Evolutionary conservation across 202 grass and related monocot genomes (phyloP).

Genomic region (Panicum virgatum): DNA sequence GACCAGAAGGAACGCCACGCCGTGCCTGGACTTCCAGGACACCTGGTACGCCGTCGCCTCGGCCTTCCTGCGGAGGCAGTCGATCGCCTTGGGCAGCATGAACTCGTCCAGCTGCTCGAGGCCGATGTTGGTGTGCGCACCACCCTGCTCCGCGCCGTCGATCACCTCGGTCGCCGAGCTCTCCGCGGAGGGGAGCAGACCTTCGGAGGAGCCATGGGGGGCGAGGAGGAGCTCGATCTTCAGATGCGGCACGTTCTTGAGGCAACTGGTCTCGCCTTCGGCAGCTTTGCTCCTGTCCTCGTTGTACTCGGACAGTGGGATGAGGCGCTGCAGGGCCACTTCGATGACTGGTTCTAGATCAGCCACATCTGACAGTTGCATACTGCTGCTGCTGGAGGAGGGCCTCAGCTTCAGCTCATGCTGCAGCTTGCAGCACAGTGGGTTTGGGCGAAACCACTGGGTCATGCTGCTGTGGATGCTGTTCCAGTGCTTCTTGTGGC

Average conservation of each 20-base stretch:
- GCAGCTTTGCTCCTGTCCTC: too few species aligned
- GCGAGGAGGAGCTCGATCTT: background rate
- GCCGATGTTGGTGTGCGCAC: background rate
- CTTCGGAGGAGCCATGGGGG: background rate
- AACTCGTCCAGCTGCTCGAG: conserved; percentile 14
- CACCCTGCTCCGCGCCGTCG: background rate
- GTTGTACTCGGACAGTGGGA: background rate
- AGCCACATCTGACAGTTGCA: background rate
- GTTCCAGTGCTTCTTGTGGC: conserved; percentile 2
- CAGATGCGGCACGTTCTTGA: background rate
- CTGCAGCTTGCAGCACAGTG: background rate
- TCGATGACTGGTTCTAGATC: background rate
- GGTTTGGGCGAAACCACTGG: conserved; percentile 7
- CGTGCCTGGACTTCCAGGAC: background rate
- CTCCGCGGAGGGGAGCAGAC: background rate
- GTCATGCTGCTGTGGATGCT: background rate
- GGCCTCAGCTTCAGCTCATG: background rate
- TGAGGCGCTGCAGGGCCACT: background rate
- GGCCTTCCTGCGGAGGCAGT: background rate
- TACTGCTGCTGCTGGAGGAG: background rate
- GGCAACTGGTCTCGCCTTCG: background rate
- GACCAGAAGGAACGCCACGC: background rate
- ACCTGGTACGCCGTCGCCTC: background rate
- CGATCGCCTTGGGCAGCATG: background rate
- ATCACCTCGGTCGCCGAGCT: background rate